Percentiles rank a stretch among this genome's conserved stretches.
phyloP scores from a whole-genome alignment of 345 rosid species.

The Toxicodendron radicans region DNA sequence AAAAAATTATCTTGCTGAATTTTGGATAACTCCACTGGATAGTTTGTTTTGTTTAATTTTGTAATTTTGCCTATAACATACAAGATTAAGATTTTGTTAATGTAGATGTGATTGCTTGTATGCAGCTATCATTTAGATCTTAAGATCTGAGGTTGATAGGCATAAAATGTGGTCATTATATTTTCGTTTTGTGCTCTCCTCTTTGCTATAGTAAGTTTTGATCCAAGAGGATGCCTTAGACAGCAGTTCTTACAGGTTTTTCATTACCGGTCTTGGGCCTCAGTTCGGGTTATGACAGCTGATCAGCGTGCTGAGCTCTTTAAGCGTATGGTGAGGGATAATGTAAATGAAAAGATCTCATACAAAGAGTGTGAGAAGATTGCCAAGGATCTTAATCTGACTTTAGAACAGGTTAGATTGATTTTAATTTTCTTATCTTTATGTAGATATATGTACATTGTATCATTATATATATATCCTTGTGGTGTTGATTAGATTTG shows the following conservation, averaged over 20 bases:
- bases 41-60: neutral
- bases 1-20: neutral
- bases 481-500: slow-evolving; percentile 6
- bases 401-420: slow-evolving; percentile 76
- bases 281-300: slow-evolving; percentile 71
- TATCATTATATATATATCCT: no score
- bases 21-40: neutral
- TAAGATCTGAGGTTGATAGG: neutral
- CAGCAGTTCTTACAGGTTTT: slow-evolving; percentile 54
- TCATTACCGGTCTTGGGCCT: slow-evolving; percentile 73
- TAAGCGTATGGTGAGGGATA: slow-evolving; percentile 42
- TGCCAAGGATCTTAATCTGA: slow-evolving; percentile 78
- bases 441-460: neutral
- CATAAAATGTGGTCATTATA: neutral
- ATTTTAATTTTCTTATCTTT: slow-evolving; percentile 15
- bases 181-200: neutral
- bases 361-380: slow-evolving; percentile 77
- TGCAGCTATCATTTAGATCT: neutral
- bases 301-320: slow-evolving; percentile 77
- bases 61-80: neutral
- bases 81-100: neutral
- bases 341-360: slow-evolving; percentile 54
- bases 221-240: slow-evolving; percentile 25
- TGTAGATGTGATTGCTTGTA: neutral
- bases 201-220: neutral